Evolutionary conservation across 345 rosid genomes (phyloP), one percentile per base, ranked within the genome.

Genomic region (Populus euphratica): DNA sequence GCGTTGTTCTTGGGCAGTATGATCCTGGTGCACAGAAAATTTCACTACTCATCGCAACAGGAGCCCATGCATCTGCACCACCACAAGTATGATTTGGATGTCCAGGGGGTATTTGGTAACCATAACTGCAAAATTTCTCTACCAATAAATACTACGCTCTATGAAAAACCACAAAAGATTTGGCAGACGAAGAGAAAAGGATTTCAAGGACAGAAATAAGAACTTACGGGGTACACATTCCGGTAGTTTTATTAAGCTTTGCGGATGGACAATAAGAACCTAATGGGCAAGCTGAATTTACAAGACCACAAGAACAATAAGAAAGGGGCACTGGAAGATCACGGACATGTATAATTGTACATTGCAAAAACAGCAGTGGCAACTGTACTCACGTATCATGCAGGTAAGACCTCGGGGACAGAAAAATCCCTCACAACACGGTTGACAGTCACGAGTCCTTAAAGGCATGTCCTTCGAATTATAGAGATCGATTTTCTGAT

Each of bases 401-500:
- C 98, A 94, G 83, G 97, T 90, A 41, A 94, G 90, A 67, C 97
- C 96, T 69, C 82, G 90, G 52, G 98, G 97, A 84, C 98, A 94
- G 85, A 94, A 94, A 86, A 94, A 94, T n/a, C 98, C 98, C 74
- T 90, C 97, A 73, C 98, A 94, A 78, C 98, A 94, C 81, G 96
- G 96, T 82, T 88, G 88, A 76, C 98, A 94, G 73, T 88, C 84
- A 27, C 44, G 79, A 61, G 86, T 89, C 85, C 97, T 87, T 23
- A 76, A 76, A 69, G 98, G 96, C 69, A 94, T 81, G 63, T 68
- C 68, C 67, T 83, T 86, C 0, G 59, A 73, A 83, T 87, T 83
- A 73, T 80, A 86, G 11, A 92, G 78, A 54, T 89, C 94, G 70
- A 85, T 77, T 3, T 49, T 80, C 75, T 83, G 73, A 29, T 76